Evolutionary conservation across 495 filamentous ascomycete species (phyloP).

Genomic region (Trichocladium antarcticum): DNA sequence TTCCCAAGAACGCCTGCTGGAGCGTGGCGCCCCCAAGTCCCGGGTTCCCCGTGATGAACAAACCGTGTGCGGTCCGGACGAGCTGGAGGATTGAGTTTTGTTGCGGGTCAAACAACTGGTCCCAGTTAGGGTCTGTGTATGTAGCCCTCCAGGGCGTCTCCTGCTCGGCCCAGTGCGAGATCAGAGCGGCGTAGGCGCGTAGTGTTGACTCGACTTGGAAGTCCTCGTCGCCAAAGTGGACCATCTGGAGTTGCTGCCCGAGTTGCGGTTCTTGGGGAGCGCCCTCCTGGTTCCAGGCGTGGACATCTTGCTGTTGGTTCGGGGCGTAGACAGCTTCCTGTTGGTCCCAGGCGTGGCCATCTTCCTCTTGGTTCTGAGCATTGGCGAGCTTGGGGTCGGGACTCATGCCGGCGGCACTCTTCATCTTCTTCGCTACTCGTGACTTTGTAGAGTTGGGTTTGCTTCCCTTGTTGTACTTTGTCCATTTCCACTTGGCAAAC

Average conservation of each 20-base stretch:
- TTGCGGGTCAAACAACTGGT: background rate
- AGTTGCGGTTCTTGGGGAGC: too few relatives aligned
- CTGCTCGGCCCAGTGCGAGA: constrained; percentile 9
- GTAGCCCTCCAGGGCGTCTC: constrained; percentile 3
- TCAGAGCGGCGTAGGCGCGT: constrained; percentile 9
- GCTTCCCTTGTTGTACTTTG: constrained; percentile 26
- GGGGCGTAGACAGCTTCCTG: background rate
- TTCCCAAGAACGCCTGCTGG: constrained; percentile 18
- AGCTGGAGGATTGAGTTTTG: constrained; percentile 19
- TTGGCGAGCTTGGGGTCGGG: too few relatives aligned
- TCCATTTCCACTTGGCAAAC: constrained; percentile 28
- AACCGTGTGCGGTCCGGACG: constrained; percentile 13
- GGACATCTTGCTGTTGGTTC: too few relatives aligned
- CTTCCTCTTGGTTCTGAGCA: too few relatives aligned
- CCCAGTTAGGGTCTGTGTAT: background rate
- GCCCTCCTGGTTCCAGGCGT: too few relatives aligned
- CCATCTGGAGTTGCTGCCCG: background rate
- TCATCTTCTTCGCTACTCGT: too few relatives aligned
- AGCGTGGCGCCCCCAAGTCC: constrained; percentile 14
- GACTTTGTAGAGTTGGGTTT: constrained; percentile 4
- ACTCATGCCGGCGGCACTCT: too few relatives aligned
- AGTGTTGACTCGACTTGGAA: constrained; percentile 3
- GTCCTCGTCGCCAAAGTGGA: background rate
- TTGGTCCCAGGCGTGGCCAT: too few relatives aligned
- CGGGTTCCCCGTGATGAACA: constrained; percentile 4